phyloP scores from a whole-genome alignment of 2,329 filamentous ascomycete species.

The Emergomyces orientalis region DNA sequence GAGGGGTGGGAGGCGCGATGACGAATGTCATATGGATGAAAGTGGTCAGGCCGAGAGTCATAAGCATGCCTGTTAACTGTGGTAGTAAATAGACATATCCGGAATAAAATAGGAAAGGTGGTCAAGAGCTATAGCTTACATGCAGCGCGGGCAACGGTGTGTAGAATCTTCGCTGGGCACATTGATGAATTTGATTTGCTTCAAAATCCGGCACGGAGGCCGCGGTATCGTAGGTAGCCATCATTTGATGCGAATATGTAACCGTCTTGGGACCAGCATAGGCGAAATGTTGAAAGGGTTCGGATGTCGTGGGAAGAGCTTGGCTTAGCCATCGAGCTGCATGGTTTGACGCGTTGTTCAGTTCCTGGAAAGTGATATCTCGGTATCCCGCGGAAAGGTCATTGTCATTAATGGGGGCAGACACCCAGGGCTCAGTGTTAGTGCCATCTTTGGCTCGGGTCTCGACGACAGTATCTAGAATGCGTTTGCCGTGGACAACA shows the following conservation, averaged over 20 bases:
- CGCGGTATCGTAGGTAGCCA: background rate
- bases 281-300: constrained; percentile 26
- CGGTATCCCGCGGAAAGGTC: constrained; percentile 17
- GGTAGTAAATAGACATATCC: background rate
- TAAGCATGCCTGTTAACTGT: background rate
- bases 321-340: constrained; percentile 30
- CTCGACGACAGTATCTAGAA: background rate
- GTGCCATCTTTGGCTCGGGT: background rate
- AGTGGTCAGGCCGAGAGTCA: background rate
- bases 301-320: constrained; percentile 19
- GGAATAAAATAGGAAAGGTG: background rate
- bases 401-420: background rate
- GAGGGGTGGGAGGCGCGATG: background rate
- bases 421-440: background rate
- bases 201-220: background rate
- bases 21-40: background rate
- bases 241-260: background rate
- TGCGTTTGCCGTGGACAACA: background rate
- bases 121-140: background rate
- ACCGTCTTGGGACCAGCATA: constrained; percentile 32
- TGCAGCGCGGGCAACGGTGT: background rate
- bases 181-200: background rate
- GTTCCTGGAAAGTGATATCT: constrained; percentile 20
- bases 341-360: constrained; percentile 31
- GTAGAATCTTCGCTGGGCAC: background rate